These are phyloP conservation scores for Volvox reticuliferus DNA, from an alignment of 139 green algal genomes.

Conservation along the genomic window DNA sequence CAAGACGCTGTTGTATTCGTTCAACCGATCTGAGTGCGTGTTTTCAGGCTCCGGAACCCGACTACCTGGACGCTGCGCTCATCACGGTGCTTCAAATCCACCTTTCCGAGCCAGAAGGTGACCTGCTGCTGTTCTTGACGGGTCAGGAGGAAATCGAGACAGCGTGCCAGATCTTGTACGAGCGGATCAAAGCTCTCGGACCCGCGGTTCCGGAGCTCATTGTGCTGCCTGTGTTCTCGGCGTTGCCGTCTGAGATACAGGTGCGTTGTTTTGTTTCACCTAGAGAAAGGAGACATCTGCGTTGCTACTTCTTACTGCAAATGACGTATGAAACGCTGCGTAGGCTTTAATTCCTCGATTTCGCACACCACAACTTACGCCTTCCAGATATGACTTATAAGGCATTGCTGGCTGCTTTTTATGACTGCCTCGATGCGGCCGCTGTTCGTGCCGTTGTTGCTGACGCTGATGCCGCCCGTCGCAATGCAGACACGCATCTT, in stretches of 20 bases:
- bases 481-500: constrained; percentile 95
- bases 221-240: constrained; percentile 94
- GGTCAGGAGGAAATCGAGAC: constrained; percentile 97
- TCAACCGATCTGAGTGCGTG: too few species aligned
- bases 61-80: constrained; percentile 97
- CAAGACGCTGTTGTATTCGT: too few species aligned
- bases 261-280: neutral
- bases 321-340: too few species aligned
- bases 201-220: constrained; percentile 92
- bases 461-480: constrained; percentile 36
- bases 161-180: constrained; percentile 87
- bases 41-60: constrained; percentile 84
- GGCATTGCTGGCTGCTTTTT: too few species aligned
- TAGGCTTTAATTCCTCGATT: too few species aligned
- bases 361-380: too few species aligned
- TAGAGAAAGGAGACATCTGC: too few species aligned
- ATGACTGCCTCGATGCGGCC: too few species aligned
- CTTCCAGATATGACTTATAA: too few species aligned
- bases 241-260: constrained; percentile 68
- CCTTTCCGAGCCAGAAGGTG: constrained; percentile 82
- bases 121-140: constrained; percentile 96
- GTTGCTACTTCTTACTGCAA: too few species aligned
- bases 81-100: constrained; percentile 98
- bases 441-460: neutral
- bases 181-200: constrained; percentile 95